Evolutionary conservation across 1,284 basidiomycete genomes (phyloP), one percentile per base, ranked within the genome.

Genomic region (Tylopilus sp.): DNA sequence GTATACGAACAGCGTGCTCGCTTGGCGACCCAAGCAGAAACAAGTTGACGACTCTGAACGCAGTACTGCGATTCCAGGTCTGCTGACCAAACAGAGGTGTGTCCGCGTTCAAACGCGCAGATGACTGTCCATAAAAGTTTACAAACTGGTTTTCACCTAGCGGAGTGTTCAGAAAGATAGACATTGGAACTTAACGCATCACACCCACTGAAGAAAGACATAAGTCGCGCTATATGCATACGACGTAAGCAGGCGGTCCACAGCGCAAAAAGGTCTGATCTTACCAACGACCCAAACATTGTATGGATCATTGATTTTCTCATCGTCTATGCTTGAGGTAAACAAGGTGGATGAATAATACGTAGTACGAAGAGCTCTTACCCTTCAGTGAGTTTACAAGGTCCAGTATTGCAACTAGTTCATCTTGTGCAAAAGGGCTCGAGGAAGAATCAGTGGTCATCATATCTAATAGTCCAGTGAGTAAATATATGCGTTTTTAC

Each of bases 221-320:
- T 73, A 15, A 71, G 3, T 5, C 70, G 69, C 19, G 65, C 72
- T 71, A 53, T 16, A n/a, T 10, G 44, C 19, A 12, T 38, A 24
- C 29, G 29, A 29, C 29, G 39, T 70, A 8, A 72, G 44, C 9
- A 39, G 16, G 26, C 29, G n/a, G 8, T 33, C 18, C 22, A 29
- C 38, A 32, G 36, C 0, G 8, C 10, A 18, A 51, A 2, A 2
- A 47, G 8, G n/a, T 6, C 2, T 29, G 38, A 16, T 53, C 66
- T 16, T 58, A 74, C 70, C 68, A 52, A 74, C 55, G n/a, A 69
- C 51, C 68, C 70, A 74, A 9, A 74, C 57, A 36, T 33, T 69
- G n/a, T 60, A 62, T 9, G 60, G 52, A 44, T 71, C 41, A 0
- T 55, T 52, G 26, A 57, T 70, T 4, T 47, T 47, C 6, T 58